A percentile compares a stretch with the other conserved stretches of the same genome.
Conservation (phyloP, 495 filamentous ascomycete species). For the Neurospora sp. region DNA sequence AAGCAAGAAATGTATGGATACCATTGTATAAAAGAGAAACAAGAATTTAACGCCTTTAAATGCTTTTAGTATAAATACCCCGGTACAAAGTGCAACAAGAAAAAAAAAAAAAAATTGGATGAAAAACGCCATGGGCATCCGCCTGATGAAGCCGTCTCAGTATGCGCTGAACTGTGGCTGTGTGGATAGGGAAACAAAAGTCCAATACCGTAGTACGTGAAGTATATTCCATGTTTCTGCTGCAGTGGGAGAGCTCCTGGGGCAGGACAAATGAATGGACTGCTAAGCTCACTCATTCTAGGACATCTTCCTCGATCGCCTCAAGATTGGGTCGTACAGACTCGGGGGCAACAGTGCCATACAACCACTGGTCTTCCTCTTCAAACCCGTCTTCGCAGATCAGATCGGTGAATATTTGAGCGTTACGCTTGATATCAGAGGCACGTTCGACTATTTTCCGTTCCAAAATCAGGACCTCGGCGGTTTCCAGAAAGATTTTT, state of each 20-base stretch:
- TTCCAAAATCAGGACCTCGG: constrained; percentile 45
- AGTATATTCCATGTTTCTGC: neutral
- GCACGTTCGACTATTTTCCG: constrained; percentile 41
- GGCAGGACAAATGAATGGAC: neutral
- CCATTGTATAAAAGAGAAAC: neutral
- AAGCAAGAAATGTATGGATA: neutral
- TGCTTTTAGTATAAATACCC: neutral
- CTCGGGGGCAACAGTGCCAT: constrained; percentile 32
- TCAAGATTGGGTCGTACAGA: constrained; percentile 36
- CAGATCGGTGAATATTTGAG: constrained; percentile 40
- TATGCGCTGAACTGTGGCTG: neutral
- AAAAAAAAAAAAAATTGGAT: neutral
- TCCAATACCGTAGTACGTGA: neutral
- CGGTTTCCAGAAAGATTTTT: constrained; percentile 43
- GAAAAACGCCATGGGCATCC: neutral
- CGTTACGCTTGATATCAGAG: constrained; percentile 43
- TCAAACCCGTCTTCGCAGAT: constrained; percentile 42
- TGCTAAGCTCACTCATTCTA: constrained; percentile 17
- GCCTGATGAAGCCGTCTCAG: neutral
- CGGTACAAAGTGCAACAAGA: neutral
- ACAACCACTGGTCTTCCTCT: constrained; percentile 45
- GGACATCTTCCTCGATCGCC: constrained; percentile 37
- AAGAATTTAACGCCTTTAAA: neutral
- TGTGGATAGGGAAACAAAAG: neutral
- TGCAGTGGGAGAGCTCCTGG: neutral